phyloP scores from a whole-genome alignment of 1,284 basidiomycete species.

The Microbotryum lychnidis-dioicae region DNA sequence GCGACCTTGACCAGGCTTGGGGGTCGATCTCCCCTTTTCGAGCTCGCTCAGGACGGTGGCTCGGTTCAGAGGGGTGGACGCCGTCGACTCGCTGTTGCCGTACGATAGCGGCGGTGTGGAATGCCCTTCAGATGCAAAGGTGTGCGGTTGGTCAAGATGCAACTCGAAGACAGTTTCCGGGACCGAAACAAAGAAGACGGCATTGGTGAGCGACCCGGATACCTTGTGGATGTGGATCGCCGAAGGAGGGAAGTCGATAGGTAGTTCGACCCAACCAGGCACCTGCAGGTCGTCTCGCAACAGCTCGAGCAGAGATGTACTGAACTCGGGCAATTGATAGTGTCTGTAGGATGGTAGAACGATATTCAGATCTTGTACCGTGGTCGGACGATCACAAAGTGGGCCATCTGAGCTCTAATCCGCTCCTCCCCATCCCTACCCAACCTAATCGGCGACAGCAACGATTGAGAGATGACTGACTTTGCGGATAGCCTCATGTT shows the following conservation, averaged over 20 bases:
- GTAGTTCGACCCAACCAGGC: constrained; percentile 26
- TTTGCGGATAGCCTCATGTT: constrained; percentile 30
- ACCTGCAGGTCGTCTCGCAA: constrained; percentile 29
- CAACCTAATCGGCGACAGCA: background rate
- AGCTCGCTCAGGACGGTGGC: constrained; percentile 18
- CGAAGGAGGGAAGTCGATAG: constrained; percentile 19
- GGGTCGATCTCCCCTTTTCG: constrained; percentile 11
- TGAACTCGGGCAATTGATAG: constrained; percentile 57
- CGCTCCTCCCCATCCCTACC: background rate
- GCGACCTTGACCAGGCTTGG: no score
- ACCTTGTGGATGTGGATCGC: constrained; percentile 33
- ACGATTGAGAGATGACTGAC: constrained; percentile 11
- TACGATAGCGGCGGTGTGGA: background rate
- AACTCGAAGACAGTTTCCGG: constrained; percentile 26
- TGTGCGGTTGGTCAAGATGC: background rate
- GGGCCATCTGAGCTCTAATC: no score
- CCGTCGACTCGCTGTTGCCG: background rate
- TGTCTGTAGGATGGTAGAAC: constrained; percentile 46
- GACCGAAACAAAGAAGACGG: constrained; percentile 79
- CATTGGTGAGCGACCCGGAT: constrained; percentile 80
- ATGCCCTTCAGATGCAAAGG: no score
- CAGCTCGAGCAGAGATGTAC: constrained; percentile 41
- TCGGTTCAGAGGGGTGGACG: constrained; percentile 1
- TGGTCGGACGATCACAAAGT: no score
- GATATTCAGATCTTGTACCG: background rate